Evolutionary conservation across 768 basidiomycete species (phyloP), one percentile per base, ranked within the genome.

Genomic region (Brasilioporus rufonigricans): DNA sequence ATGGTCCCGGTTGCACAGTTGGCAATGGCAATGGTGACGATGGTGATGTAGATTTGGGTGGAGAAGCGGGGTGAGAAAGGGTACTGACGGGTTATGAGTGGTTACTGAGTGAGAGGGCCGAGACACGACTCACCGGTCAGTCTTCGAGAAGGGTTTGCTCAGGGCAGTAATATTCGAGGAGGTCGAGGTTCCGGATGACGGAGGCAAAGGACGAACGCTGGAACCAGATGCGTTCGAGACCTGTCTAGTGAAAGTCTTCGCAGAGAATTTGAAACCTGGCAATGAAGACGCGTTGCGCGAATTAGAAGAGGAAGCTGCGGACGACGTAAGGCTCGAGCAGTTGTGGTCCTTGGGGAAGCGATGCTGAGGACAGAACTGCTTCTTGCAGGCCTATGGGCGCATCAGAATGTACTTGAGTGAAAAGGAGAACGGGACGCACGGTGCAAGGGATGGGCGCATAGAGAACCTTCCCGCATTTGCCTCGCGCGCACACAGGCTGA

Each of bases 281-380:
- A 26, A 35, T 12, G 58, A 47, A 21, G 58, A 33, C 12, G 27
- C 24, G 23, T 4, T 61, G 7, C 21, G 57, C 32, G 50, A 46
- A 21, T 53, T 64, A n/a, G 61, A 53, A 50, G 56, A 40, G 9
- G 70, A 55, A 14, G 53, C 13, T 2, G 47, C 2, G 13, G 52
- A 38, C 36, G 68, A 50, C 4, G 53, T 0, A 47, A 61, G 55
- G 29, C 66, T 63, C 24, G 69, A 26, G 62, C 91, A 91, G 49
- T 55, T 75, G 58, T 94, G 91, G 60, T 89, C 85, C 39, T 75
- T 74, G 10, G 90, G 86, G 70, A 91, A 91, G 41, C 92, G 87
- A 65, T 94, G 91, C 26, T 81, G 72, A 0, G 88, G 79, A 65
- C 91, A 94, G 65, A 84, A 93, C 58, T 86, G 84, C 56, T 81